These are phyloP conservation scores for Colletotrichum lentis DNA, from an alignment of 2,329 filamentous ascomycete genomes.

Conservation along the genomic window DNA sequence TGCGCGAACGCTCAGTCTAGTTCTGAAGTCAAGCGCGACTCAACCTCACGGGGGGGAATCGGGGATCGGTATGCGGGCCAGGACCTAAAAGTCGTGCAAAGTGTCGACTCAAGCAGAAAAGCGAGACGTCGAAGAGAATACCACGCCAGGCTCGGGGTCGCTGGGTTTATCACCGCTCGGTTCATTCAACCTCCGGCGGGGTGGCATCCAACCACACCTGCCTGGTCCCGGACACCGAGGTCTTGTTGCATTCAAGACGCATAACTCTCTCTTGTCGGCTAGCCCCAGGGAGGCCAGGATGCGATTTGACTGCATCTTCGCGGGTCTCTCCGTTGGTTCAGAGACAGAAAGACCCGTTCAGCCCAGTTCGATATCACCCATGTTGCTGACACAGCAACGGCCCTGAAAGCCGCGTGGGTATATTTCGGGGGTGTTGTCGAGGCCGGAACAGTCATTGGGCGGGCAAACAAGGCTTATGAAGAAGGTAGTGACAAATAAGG, in stretches of 20 bases:
- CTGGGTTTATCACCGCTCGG: conserved; percentile 25
- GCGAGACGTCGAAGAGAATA: neutral
- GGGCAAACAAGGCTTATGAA: neutral
- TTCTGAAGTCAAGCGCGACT: neutral
- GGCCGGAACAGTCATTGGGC: conserved; percentile 6
- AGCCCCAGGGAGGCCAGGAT: conserved; percentile 5
- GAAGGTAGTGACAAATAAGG: conserved; percentile 20
- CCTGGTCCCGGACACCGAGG: conserved; percentile 5
- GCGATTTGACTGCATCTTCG: neutral
- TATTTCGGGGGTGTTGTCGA: neutral
- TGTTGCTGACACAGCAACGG: conserved; percentile 17
- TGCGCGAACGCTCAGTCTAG: neutral
- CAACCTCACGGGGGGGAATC: conserved; percentile 6
- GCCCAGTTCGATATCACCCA: neutral
- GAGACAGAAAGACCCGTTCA: neutral
- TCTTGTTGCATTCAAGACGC: neutral
- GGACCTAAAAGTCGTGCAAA: conserved; percentile 10
- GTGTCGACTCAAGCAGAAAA: neutral
- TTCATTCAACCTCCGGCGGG: conserved; percentile 14
- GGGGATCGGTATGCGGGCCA: neutral
- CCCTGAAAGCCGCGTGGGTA: conserved; percentile 2
- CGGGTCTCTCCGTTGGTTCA: conserved; percentile 16
- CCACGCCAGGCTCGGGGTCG: neutral
- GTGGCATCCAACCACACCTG: conserved; percentile 2
- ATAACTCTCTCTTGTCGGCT: conserved; percentile 21